phyloP scores from a whole-genome alignment of 1,284 basidiomycete species.

The Anthracocystis walkeri region DNA sequence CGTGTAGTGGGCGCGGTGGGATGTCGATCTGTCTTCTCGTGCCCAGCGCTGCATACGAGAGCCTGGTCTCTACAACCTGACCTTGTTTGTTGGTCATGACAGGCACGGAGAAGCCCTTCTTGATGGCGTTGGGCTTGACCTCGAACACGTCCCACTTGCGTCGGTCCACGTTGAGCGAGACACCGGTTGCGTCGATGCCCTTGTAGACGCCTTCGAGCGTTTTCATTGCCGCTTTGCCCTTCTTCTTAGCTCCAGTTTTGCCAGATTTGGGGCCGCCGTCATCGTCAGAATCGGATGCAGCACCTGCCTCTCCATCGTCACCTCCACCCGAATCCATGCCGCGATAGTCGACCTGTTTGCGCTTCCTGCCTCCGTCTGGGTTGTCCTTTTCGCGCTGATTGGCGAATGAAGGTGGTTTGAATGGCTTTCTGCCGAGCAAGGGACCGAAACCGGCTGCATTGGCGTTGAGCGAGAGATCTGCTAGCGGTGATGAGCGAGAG shows the following conservation, averaged over 20 bases:
- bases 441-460: slow-evolving; percentile 62
- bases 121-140: slow-evolving; percentile 58
- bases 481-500: slow-evolving; percentile 27
- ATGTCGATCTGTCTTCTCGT: slow-evolving; percentile 85
- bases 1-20: slow-evolving; percentile 89
- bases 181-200: slow-evolving; percentile 64
- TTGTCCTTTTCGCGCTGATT: slow-evolving; percentile 40
- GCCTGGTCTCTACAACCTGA: slow-evolving; percentile 76
- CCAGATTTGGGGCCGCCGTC: slow-evolving; percentile 19
- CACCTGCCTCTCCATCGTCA: slow-evolving; percentile 49
- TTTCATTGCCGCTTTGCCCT: slow-evolving; percentile 41
- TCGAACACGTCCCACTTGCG: slow-evolving; percentile 63
- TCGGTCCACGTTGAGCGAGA: slow-evolving; percentile 64
- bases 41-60: slow-evolving; percentile 84
- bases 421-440: slow-evolving; percentile 61
- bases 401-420: slow-evolving; percentile 62
- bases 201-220: slow-evolving; percentile 66
- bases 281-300: slow-evolving; percentile 34
- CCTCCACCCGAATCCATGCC: slow-evolving; percentile 58
- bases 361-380: slow-evolving; percentile 51
- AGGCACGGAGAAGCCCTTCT: slow-evolving; percentile 82
- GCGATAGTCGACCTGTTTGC: slow-evolving; percentile 64
- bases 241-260: slow-evolving; percentile 38
- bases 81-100: slow-evolving; percentile 84
- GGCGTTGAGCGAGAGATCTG: slow-evolving; percentile 47